Conservation (phyloP, 768 basidiomycete genomes). For the Suillus sp. region DNA sequence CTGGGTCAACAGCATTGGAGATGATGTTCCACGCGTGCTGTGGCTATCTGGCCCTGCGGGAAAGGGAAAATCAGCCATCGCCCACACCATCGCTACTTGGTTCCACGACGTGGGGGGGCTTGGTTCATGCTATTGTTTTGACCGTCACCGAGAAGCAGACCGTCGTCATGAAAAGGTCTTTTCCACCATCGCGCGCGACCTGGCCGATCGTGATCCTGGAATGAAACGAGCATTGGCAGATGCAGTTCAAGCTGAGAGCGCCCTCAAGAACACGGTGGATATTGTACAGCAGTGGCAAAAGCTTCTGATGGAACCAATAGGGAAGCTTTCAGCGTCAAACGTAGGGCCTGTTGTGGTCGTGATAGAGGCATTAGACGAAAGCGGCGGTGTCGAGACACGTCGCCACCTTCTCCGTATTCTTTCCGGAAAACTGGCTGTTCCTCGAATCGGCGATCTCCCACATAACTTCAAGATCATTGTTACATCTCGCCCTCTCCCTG, state of each 20-base stretch:
- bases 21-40: conserved; percentile 14
- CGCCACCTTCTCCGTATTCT: conserved; percentile 7
- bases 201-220: conserved; percentile 11
- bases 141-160: conserved; percentile 5
- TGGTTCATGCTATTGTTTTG: conserved; percentile 18
- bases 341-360: conserved; percentile 22
- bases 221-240: neutral
- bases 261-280: neutral
- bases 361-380: conserved; percentile 28
- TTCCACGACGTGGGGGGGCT: conserved; percentile 18
- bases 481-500: conserved; percentile 10
- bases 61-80: conserved; percentile 26
- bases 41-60: conserved; percentile 31
- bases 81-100: conserved; percentile 14
- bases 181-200: conserved; percentile 24
- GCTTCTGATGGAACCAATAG: conserved; percentile 1
- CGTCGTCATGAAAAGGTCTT: conserved; percentile 17
- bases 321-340: neutral
- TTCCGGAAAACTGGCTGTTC: neutral
- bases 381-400: conserved; percentile 7
- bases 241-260: neutral
- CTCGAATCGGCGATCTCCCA: conserved; percentile 8
- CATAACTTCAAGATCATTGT: conserved; percentile 13
- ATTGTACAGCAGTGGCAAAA: conserved; percentile 5
- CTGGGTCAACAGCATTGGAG: neutral